These are phyloP conservation scores for Botrytis byssoidea DNA, from an alignment of 2,329 filamentous ascomycete species.

Conservation along the genomic window DNA sequence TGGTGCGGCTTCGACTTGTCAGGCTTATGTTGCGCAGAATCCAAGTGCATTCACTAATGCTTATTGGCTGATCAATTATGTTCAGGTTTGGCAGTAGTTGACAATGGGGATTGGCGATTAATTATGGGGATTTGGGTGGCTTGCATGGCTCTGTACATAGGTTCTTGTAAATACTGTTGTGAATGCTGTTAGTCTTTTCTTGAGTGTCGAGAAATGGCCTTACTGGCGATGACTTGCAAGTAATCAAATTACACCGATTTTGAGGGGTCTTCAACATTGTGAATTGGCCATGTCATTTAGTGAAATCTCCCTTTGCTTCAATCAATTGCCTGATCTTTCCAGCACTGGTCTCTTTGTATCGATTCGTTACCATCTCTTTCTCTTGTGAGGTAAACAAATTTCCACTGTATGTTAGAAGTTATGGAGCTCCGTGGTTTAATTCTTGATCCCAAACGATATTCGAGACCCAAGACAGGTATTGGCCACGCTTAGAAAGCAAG, in stretches of 20 bases:
- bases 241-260: not conserved
- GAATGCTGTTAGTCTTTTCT: not conserved
- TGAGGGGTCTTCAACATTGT: not conserved
- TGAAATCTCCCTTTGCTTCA: no score
- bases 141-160: not conserved
- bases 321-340: not conserved
- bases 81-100: conserved; percentile 11
- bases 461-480: not conserved
- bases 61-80: conserved; percentile 70
- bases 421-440: not conserved
- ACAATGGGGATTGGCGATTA: not conserved
- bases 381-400: not conserved
- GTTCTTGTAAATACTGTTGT: not conserved
- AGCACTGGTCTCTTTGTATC: not conserved
- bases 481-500: not conserved
- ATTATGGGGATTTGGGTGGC: not conserved
- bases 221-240: not conserved
- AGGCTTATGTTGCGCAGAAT: conserved; percentile 69
- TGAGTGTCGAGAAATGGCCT: not conserved
- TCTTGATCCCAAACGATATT: not conserved
- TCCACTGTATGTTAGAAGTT: not conserved
- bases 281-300: not conserved
- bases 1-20: conserved; percentile 61
- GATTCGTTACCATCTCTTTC: not conserved
- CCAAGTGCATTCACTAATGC: conserved; percentile 64